Conservation (phyloP, 2,329 filamentous ascomycete species). For the Diaporthe vexans region DNA sequence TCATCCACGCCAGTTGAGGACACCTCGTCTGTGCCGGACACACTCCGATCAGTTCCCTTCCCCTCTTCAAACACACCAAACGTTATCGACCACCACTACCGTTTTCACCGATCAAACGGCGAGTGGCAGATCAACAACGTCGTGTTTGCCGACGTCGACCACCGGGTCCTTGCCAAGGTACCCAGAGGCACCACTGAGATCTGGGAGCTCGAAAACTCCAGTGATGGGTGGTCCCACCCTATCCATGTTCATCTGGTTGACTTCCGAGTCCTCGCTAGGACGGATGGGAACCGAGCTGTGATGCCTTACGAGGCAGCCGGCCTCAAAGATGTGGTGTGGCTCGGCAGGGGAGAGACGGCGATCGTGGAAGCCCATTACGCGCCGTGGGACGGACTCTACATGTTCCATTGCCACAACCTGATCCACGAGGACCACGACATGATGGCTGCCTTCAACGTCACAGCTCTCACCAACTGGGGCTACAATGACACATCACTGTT, state of each 20-base stretch:
- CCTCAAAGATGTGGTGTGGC: slow-evolving; percentile 71
- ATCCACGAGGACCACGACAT: slow-evolving; percentile 62
- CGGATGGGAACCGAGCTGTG: slow-evolving; percentile 58
- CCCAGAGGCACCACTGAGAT: slow-evolving; percentile 61
- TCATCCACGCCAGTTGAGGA: slow-evolving; percentile 47
- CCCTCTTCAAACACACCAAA: slow-evolving; percentile 50
- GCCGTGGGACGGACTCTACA: slow-evolving; percentile 66
- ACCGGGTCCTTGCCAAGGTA: slow-evolving; percentile 64
- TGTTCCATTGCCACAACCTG: slow-evolving; percentile 64
- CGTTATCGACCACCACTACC: slow-evolving; percentile 59
- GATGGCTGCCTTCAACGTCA: slow-evolving; percentile 63
- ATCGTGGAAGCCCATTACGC: slow-evolving; percentile 65
- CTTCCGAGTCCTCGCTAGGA: slow-evolving; percentile 66
- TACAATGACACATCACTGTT: slow-evolving; percentile 54
- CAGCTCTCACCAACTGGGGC: slow-evolving; percentile 53
- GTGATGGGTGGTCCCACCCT: slow-evolving; percentile 66
- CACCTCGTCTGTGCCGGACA: slow-evolving; percentile 51
- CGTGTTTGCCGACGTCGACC: slow-evolving; percentile 59
- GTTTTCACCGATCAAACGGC: slow-evolving; percentile 59
- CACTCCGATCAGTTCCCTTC: slow-evolving; percentile 55
- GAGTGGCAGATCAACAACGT: slow-evolving; percentile 67
- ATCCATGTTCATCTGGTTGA: slow-evolving; percentile 72
- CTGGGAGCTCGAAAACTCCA: slow-evolving; percentile 64
- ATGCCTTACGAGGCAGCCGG: slow-evolving; percentile 67
- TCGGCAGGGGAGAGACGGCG: slow-evolving; percentile 64